Percentiles rank a stretch among this genome's conserved stretches.
phyloP scores from a whole-genome alignment of 1,284 basidiomycete species.

The Flammula alnicola region DNA sequence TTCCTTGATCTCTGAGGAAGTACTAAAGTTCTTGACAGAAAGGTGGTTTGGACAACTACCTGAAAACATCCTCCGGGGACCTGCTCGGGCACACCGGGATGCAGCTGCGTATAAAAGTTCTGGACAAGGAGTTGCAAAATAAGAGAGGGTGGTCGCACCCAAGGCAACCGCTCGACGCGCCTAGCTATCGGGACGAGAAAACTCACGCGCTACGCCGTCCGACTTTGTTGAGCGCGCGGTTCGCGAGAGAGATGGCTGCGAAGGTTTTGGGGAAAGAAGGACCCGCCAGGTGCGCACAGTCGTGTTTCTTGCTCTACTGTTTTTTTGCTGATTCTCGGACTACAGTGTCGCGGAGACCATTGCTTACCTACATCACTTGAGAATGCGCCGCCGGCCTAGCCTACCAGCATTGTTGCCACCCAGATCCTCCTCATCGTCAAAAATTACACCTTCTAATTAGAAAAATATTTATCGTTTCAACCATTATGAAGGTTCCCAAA shows the following conservation, averaged over 20 bases:
- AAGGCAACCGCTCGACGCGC: too few relatives aligned
- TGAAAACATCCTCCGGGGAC: conserved; percentile 67
- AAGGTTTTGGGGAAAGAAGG: conserved; percentile 11
- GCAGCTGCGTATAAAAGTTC: conserved; percentile 55
- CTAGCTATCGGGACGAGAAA: neutral
- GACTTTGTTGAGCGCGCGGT: conserved; percentile 8
- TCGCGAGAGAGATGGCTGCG: conserved; percentile 13
- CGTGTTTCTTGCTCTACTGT: too few relatives aligned
- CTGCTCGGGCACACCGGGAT: conserved; percentile 78
- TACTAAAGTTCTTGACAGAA: conserved; percentile 44
- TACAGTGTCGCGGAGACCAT: too few relatives aligned
- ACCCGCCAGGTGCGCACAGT: neutral
- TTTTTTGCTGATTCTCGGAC: too few relatives aligned
- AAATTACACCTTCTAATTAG: too few relatives aligned
- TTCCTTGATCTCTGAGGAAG: neutral
- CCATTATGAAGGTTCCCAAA: too few relatives aligned
- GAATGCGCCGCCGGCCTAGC: too few relatives aligned
- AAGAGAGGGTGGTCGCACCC: too few relatives aligned
- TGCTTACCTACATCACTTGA: too few relatives aligned
- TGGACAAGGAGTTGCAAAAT: conserved; percentile 5
- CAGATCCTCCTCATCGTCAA: too few relatives aligned
- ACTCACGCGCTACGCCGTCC: neutral
- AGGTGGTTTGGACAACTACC: conserved; percentile 81
- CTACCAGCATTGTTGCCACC: too few relatives aligned
- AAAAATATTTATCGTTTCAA: too few relatives aligned